A percentile compares a stretch with the other conserved stretches of the same genome.
phyloP scores from a whole-genome alignment of 805 yeast species.

The Candida taoyuanica region DNA sequence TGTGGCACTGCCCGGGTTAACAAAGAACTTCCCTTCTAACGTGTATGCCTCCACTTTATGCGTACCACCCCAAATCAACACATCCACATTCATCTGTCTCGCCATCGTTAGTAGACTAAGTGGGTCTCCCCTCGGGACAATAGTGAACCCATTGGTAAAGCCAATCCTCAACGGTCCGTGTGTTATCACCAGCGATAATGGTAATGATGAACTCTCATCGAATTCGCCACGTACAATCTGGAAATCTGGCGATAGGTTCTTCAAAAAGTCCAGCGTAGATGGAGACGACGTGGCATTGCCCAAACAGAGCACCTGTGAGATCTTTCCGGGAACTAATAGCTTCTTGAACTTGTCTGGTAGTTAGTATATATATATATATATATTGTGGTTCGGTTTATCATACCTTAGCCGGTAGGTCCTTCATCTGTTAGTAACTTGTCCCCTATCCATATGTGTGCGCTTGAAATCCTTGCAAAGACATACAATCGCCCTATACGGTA shows the following conservation, averaged over 20 bases:
- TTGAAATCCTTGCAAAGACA: conserved; percentile 28
- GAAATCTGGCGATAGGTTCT: conserved; percentile 65
- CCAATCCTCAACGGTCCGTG: conserved; percentile 78
- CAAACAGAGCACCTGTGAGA: conserved; percentile 75
- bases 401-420: conserved; percentile 45
- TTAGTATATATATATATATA: neutral
- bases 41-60: conserved; percentile 92
- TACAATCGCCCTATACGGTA: conserved; percentile 80
- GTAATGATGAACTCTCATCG: conserved; percentile 51
- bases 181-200: conserved; percentile 58
- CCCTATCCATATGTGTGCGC: no score
- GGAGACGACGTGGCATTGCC: conserved; percentile 77
- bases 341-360: conserved; percentile 50
- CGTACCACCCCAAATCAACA: conserved; percentile 89
- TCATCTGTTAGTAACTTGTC: conserved; percentile 8
- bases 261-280: conserved; percentile 58
- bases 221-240: conserved; percentile 79
- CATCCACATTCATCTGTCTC: conserved; percentile 86
- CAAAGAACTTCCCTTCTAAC: conserved; percentile 84
- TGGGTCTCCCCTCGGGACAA: conserved; percentile 85
- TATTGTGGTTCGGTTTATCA: neutral
- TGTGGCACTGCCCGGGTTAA: conserved; percentile 97
- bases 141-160: conserved; percentile 74
- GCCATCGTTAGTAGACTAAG: conserved; percentile 77
- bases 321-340: conserved; percentile 78